Evolutionary conservation across 805 yeast genomes (phyloP).

Genomic region (Wickerhamiella domercqiae): DNA sequence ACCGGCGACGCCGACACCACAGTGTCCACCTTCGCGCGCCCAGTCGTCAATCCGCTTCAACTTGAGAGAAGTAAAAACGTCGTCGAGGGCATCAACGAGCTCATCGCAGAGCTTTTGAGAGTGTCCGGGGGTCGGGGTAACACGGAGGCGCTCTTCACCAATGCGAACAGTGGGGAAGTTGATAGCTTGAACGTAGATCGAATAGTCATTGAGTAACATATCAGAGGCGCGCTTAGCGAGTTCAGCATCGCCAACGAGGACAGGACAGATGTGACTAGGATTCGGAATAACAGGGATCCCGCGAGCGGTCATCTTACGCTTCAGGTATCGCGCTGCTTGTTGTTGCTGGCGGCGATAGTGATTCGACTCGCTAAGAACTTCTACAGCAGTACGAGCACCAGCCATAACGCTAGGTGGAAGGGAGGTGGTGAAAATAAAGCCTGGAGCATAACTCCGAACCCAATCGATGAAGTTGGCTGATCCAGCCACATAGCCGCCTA

Average conservation of each 20-base stretch:
- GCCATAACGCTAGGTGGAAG: slow-evolving; percentile 98
- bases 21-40: slow-evolving; percentile 69
- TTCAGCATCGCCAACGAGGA: slow-evolving; percentile 85
- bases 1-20: slow-evolving; percentile 68
- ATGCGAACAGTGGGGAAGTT: slow-evolving; percentile 95
- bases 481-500: slow-evolving; percentile 96
- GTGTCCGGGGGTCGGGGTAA: slow-evolving; percentile 99
- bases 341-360: slow-evolving; percentile 75
- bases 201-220: slow-evolving; percentile 63
- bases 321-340: slow-evolving; percentile 69
- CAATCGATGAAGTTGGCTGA: slow-evolving; percentile 73
- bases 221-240: slow-evolving; percentile 88
- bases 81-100: slow-evolving; percentile 64
- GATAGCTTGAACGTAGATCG: slow-evolving; percentile 93
- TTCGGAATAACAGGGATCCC: slow-evolving; percentile 95
- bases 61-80: slow-evolving; percentile 58
- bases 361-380: slow-evolving; percentile 65
- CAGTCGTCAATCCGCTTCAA: slow-evolving; percentile 67
- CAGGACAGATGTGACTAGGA: slow-evolving; percentile 94
- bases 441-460: slow-evolving; percentile 93
- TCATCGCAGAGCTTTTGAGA: slow-evolving; percentile 57
- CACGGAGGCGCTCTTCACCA: slow-evolving; percentile 89
- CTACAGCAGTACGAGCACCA: slow-evolving; percentile 76
- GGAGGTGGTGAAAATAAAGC: slow-evolving; percentile 91
- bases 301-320: slow-evolving; percentile 44